phyloP scores from a whole-genome alignment of 2,329 filamentous ascomycete species.

The Monosporascus ibericus region DNA sequence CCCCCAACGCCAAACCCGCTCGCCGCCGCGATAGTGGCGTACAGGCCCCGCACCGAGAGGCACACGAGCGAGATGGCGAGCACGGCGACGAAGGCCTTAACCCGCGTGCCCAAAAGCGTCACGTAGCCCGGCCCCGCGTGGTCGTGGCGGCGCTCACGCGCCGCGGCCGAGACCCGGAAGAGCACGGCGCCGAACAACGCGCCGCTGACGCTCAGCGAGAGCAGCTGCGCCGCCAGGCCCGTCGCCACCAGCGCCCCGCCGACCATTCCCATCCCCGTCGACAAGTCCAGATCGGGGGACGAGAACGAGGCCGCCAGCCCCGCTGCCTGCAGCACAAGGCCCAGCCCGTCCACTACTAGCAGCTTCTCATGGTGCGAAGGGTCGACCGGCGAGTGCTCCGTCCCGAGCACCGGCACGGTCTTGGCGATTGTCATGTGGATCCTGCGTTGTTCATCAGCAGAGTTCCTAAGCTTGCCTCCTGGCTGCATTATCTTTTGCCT shows the following conservation, averaged over 20 bases:
- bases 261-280: neutral
- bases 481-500: too few relatives aligned
- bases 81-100: conserved; percentile 21
- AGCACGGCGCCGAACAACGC: conserved; percentile 18
- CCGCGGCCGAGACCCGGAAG: conserved; percentile 14
- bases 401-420: conserved; percentile 20
- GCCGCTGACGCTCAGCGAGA: conserved; percentile 17
- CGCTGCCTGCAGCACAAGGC: conserved; percentile 19
- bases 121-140: conserved; percentile 14
- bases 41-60: conserved; percentile 20
- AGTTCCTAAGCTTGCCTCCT: neutral
- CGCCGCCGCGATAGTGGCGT: conserved; percentile 19
- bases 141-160: conserved; percentile 15
- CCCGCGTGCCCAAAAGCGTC: conserved; percentile 12
- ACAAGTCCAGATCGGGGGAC: conserved; percentile 4
- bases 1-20: conserved; percentile 20
- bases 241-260: conserved; percentile 18
- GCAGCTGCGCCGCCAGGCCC: conserved; percentile 20
- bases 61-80: conserved; percentile 17
- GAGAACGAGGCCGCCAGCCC: conserved; percentile 23
- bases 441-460: conserved; percentile 12
- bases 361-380: conserved; percentile 16
- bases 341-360: conserved; percentile 19
- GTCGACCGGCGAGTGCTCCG: conserved; percentile 22
- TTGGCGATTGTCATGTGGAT: conserved; percentile 22